phyloP scores from a whole-genome alignment of 225 moss, liverwort and hornwort genomes.

The Anthoceros angustus region DNA sequence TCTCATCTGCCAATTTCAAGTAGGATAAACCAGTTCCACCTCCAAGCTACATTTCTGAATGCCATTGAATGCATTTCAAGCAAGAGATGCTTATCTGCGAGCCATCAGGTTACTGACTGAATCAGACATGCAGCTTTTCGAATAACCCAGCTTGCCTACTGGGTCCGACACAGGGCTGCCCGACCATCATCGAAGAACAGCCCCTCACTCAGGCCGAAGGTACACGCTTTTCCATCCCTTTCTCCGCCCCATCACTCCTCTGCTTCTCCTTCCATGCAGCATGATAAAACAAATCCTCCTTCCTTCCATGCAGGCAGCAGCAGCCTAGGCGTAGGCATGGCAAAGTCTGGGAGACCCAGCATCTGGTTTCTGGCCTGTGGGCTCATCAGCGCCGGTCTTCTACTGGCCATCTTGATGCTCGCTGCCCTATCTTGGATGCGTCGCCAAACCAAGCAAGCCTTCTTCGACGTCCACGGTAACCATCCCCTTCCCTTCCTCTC shows the following conservation, averaged over 20 bases:
- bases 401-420: slow-evolving; percentile 51
- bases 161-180: too few species aligned
- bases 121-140: too few species aligned
- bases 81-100: not conserved
- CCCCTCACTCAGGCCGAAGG: too few species aligned
- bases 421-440: slow-evolving; percentile 78
- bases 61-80: not conserved
- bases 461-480: slow-evolving; percentile 88
- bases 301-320: not conserved
- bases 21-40: slow-evolving; percentile 33
- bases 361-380: slow-evolving; percentile 64
- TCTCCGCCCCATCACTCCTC: too few species aligned
- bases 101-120: too few species aligned
- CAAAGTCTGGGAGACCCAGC: slow-evolving; percentile 18
- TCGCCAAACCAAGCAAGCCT: slow-evolving; percentile 55
- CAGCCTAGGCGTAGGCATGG: not conserved
- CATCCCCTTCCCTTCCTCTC: not conserved
- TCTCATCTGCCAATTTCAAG: slow-evolving; percentile 40
- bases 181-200: too few species aligned
- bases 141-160: too few species aligned
- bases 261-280: not conserved
- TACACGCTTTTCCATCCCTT: too few species aligned
- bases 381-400: slow-evolving; percentile 50
- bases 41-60: not conserved
- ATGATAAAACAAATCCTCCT: not conserved